Evolutionary conservation across 2,329 filamentous ascomycete species (phyloP), one percentile per base, ranked within the genome.

Genomic region (Ophiognomonia clavigignenti-juglandacearum): DNA sequence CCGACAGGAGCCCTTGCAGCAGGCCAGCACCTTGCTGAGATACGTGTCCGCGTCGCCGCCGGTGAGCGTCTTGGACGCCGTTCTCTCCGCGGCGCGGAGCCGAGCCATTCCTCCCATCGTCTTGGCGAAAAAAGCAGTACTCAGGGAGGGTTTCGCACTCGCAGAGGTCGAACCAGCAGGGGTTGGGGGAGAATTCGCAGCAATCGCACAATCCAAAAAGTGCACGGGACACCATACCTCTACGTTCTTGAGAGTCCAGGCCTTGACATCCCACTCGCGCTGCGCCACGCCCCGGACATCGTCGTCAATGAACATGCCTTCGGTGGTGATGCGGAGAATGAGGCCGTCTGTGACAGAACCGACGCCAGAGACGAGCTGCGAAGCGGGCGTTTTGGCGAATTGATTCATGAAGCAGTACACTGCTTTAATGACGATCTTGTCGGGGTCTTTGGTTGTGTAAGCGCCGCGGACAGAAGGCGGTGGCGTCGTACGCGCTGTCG

Each of bases 211-310:
- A 61, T 70, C 71, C 63, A 78, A 70, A 64, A 70, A 80, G 65
- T 84, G 79, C 60, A 79, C 75, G 61, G 82, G 80, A 63, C 85
- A 90, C 81, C 85, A 88, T 72, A 93, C 84, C 78, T 97, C 93
- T 66, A 95, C 82, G 55, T 86, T 73, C 70, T 95, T 96, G 68
- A 98, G 79, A 36, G 90, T 96, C 93, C 93, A 97, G 22, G 92
- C 91, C 67, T 97, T 97, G 61, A 97, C 83, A 64, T 98, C 93
- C 93, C 93, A 98, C 69, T 98, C 93, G 50, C 93, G 83, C 68
- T 97, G 90, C n/a, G 88, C 84, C 14, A 96, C 88, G 52, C 83
- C 83, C 37, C 91, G 83, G 43, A 96, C 80, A 64, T 97, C 93
- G 64, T 98, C 93, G 64, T 98, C 93, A 61, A 98, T 93, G 68